Conservation (phyloP, 805 yeast species). For the Deakozyma indianensis region DNA sequence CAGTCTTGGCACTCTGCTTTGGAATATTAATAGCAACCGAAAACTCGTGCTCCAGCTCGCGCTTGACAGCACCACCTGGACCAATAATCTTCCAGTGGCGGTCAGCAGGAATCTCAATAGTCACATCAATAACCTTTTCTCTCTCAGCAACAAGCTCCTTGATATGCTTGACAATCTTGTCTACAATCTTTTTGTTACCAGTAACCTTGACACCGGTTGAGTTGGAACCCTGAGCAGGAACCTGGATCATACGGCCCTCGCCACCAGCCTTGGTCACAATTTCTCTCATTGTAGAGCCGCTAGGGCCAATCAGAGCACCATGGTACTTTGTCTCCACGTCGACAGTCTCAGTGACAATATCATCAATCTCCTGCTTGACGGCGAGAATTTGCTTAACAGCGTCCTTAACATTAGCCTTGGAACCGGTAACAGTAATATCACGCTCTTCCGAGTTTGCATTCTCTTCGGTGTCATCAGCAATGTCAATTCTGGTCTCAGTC, state of each 20-base stretch:
- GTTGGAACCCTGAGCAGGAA: slow-evolving; percentile 53
- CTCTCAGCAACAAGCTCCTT: slow-evolving; percentile 42
- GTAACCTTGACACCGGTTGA: slow-evolving; percentile 39
- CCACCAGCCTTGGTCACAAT: slow-evolving; percentile 74
- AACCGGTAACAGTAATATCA: slow-evolving; percentile 62
- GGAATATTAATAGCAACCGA: slow-evolving; percentile 57
- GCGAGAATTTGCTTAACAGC: slow-evolving; percentile 51
- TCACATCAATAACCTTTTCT: slow-evolving; percentile 20
- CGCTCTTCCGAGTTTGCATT: slow-evolving; percentile 35
- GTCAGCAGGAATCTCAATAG: slow-evolving; percentile 44
- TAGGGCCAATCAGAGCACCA: slow-evolving; percentile 62
- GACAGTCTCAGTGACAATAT: slow-evolving; percentile 40
- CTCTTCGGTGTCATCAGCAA: slow-evolving; percentile 28
- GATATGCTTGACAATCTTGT: slow-evolving; percentile 47
- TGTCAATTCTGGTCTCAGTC: slow-evolving; percentile 42
- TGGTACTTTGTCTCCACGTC: slow-evolving; percentile 64
- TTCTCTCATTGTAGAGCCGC: slow-evolving; percentile 58
- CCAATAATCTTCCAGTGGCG: slow-evolving; percentile 72
- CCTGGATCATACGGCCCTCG: slow-evolving; percentile 40
- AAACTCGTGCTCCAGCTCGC: slow-evolving; percentile 55
- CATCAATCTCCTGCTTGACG: slow-evolving; percentile 52
- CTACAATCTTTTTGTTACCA: slow-evolving; percentile 68
- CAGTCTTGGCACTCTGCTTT: slow-evolving; percentile 24
- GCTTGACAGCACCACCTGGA: slow-evolving; percentile 62
- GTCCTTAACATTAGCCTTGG: slow-evolving; percentile 56